A percentile compares a stretch with the other conserved stretches of the same genome.
Conservation (phyloP, 2,329 filamentous ascomycete species). For the Emergomyces africanus region DNA sequence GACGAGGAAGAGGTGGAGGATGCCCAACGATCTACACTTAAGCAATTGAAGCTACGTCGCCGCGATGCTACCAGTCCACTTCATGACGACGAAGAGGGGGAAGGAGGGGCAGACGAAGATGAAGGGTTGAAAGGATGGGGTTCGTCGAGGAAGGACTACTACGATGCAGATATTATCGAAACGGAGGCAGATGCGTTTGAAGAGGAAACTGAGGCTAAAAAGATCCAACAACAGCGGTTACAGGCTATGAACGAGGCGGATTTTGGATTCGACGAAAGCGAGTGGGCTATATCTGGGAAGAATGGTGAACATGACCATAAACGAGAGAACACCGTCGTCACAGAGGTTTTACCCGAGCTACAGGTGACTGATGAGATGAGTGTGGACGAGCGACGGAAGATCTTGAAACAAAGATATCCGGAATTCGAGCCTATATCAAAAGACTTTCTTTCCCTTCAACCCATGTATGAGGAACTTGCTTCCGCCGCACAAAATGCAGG, state of each 20-base stretch:
- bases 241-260: slow-evolving; percentile 82
- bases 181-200: slow-evolving; percentile 66
- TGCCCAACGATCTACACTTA: slow-evolving; percentile 11
- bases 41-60: slow-evolving; percentile 13
- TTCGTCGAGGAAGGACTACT: slow-evolving; percentile 77
- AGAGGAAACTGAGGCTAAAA: slow-evolving; percentile 80
- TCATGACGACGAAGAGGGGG: slow-evolving; percentile 27
- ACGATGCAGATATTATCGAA: slow-evolving; percentile 68
- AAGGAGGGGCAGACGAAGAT: slow-evolving; percentile 43
- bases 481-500: slow-evolving; percentile 47
- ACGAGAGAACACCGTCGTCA: slow-evolving; percentile 49
- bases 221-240: slow-evolving; percentile 82
- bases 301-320: slow-evolving; percentile 38
- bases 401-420: slow-evolving; percentile 72
- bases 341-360: slow-evolving; percentile 72
- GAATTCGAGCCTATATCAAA: slow-evolving; percentile 79
- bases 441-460: slow-evolving; percentile 63
- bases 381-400: slow-evolving; percentile 57
- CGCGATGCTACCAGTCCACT: slow-evolving; percentile 12
- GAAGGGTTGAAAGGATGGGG: slow-evolving; percentile 66
- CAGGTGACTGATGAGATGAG: slow-evolving; percentile 71
- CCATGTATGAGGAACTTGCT: slow-evolving; percentile 45
- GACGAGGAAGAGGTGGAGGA: slow-evolving; percentile 18
- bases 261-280: slow-evolving; percentile 82
- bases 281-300: slow-evolving; percentile 56